Percentiles rank a stretch among this genome's conserved stretches.
Conservation (phyloP, 192 early-diverging fungal species). For the Rhizophagus sp. region DNA sequence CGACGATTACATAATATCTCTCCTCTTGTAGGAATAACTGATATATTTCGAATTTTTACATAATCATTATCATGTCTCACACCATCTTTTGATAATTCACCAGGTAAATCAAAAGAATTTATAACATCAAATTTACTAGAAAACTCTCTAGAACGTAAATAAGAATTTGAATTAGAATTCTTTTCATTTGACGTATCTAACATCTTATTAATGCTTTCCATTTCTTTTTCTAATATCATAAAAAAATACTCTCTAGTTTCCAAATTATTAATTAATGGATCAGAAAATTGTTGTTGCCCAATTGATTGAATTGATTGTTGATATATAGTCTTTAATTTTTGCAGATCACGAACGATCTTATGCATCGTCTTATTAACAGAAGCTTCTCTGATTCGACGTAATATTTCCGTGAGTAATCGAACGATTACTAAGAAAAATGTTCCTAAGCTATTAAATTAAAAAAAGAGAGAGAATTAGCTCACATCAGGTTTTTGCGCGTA, state of each 20-base stretch:
- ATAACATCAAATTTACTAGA: background rate
- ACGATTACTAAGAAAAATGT: constrained; percentile 37
- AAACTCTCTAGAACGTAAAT: no score
- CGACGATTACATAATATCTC: constrained; percentile 43
- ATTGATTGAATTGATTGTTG: background rate
- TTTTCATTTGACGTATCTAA: background rate
- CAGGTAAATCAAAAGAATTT: constrained; percentile 2
- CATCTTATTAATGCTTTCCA: constrained; percentile 9
- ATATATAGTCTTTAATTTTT: no score
- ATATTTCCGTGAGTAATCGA: constrained; percentile 38
- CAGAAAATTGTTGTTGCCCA: constrained; percentile 14
- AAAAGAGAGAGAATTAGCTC: no score
- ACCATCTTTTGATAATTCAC: constrained; percentile 39
- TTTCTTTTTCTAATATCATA: constrained; percentile 23
- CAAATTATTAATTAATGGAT: background rate
- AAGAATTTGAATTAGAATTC: no score
- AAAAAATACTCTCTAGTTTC: constrained; percentile 9
- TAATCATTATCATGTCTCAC: constrained; percentile 59
- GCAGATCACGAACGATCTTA: background rate
- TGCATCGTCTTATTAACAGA: constrained; percentile 4
- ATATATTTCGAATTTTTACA: constrained; percentile 44
- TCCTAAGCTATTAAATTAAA: background rate
- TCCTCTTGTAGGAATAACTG: constrained; percentile 52
- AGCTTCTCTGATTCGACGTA: constrained; percentile 38
- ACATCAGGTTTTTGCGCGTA: no score